phyloP scores from a whole-genome alignment of 2,329 filamentous ascomycete genomes.

The Alternaria incomplexa region DNA sequence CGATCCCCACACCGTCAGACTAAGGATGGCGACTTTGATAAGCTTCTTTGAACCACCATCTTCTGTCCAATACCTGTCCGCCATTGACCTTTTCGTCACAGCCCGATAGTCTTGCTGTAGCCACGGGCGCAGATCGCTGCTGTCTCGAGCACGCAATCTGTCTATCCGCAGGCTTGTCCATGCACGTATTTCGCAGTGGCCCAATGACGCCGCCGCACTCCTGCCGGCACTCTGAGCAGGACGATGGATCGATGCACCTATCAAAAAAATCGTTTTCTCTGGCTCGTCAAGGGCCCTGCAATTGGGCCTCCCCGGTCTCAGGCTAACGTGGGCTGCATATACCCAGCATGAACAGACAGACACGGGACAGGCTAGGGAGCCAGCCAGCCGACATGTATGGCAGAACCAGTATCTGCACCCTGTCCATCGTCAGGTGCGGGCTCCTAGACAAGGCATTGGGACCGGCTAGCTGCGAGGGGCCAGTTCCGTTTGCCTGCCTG shows the following conservation, averaged over 20 bases:
- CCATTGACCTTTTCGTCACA: conserved; percentile 5
- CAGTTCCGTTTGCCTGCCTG: conserved; percentile 11
- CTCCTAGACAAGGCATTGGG: conserved; percentile 7
- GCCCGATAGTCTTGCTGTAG: conserved; percentile 10
- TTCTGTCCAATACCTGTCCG: conserved; percentile 23
- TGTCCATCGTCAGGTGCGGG: conserved; percentile 17
- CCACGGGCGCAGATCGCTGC: conserved; percentile 16
- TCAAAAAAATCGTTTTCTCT: conserved; percentile 33
- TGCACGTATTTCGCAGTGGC: conserved; percentile 15
- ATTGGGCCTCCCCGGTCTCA: conserved; percentile 30
- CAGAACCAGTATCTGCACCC: conserved; percentile 15
- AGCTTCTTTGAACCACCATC: conserved; percentile 35
- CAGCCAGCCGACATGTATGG: conserved; percentile 17
- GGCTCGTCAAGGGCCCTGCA: conserved; percentile 21
- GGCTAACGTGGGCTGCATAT: conserved; percentile 35
- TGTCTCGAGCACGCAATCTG: conserved; percentile 29
- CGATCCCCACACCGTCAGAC: conserved; percentile 25
- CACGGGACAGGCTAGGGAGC: conserved; percentile 46
- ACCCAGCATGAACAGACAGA: conserved; percentile 47
- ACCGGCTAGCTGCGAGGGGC: conserved; percentile 3
- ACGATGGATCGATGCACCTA: conserved; percentile 28
- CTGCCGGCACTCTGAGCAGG: conserved; percentile 25
- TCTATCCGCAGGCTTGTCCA: conserved; percentile 23
- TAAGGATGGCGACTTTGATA: conserved; percentile 34
- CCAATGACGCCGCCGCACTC: conserved; percentile 27